phyloP scores from a whole-genome alignment of 2,329 filamentous ascomycete genomes.

The Ophiostoma populinum region DNA sequence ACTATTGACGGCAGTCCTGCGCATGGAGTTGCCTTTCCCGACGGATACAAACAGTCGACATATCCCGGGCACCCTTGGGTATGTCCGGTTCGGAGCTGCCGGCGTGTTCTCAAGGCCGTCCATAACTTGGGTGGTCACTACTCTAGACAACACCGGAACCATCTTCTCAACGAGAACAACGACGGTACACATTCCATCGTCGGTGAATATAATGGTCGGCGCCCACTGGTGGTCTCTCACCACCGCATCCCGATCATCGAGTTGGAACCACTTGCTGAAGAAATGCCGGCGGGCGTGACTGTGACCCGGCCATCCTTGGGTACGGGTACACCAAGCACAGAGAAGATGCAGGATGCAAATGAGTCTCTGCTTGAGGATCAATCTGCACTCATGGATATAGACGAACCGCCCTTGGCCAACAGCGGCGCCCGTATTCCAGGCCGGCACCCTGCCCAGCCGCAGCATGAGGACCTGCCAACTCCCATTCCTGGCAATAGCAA shows the following conservation, averaged over 20 bases:
- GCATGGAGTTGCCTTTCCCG: constrained; percentile 1
- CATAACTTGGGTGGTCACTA: constrained; percentile 1
- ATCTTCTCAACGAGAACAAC: background rate
- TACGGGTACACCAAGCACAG: background rate
- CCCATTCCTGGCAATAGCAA: constrained; percentile 1
- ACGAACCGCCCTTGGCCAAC: background rate
- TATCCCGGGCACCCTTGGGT: constrained; percentile 2
- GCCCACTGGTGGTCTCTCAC: constrained; percentile 13
- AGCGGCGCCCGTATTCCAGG: background rate
- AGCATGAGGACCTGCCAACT: background rate
- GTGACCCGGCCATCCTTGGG: background rate
- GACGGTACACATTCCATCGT: constrained; percentile 14
- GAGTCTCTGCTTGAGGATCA: background rate
- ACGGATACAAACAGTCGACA: background rate
- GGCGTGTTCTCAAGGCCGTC: constrained; percentile 1
- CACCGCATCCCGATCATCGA: constrained; percentile 7
- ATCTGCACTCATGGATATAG: background rate
- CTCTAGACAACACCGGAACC: background rate
- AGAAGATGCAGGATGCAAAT: background rate
- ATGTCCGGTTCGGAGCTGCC: constrained; percentile 1
- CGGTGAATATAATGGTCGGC: constrained; percentile 4
- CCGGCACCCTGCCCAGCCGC: background rate
- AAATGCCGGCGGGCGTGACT: background rate
- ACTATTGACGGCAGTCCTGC: background rate
- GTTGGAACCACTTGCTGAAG: constrained; percentile 3